Evolutionary conservation across 352 stramenopile species (phyloP).

Genomic region (Stramenopiles sp.): DNA sequence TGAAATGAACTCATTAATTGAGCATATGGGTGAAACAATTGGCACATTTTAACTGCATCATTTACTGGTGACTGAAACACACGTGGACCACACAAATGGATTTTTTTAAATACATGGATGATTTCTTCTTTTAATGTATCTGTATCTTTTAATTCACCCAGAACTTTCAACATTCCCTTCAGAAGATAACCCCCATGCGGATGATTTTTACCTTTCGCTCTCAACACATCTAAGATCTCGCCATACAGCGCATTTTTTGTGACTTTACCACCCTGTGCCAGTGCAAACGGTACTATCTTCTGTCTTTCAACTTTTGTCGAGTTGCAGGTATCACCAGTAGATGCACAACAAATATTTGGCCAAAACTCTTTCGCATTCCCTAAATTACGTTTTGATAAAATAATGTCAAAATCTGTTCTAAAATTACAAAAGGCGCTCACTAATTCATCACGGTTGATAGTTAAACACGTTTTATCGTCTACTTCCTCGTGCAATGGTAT

Average conservation of each 20-base stretch:
- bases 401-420: background rate
- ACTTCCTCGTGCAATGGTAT: background rate
- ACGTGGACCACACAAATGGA: background rate
- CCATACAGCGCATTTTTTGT: background rate
- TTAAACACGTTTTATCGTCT: background rate
- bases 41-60: background rate
- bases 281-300: background rate
- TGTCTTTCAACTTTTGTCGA: background rate
- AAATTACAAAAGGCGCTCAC: conserved; percentile 3
- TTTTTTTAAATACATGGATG: background rate
- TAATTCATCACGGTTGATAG: background rate
- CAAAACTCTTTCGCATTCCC: background rate
- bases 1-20: background rate
- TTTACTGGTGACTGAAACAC: background rate
- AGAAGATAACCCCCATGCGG: background rate
- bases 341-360: conserved; percentile 9
- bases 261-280: background rate
- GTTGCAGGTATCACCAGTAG: background rate
- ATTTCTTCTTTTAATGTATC: background rate
- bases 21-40: conserved; percentile 4
- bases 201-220: background rate
- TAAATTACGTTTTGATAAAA: background rate
- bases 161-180: background rate
- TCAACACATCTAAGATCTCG: background rate
- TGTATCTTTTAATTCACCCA: background rate